These are phyloP conservation scores for Cylindrotheca closterium DNA, from an alignment of 108 stramenopile genomes.

Conservation along the genomic window DNA sequence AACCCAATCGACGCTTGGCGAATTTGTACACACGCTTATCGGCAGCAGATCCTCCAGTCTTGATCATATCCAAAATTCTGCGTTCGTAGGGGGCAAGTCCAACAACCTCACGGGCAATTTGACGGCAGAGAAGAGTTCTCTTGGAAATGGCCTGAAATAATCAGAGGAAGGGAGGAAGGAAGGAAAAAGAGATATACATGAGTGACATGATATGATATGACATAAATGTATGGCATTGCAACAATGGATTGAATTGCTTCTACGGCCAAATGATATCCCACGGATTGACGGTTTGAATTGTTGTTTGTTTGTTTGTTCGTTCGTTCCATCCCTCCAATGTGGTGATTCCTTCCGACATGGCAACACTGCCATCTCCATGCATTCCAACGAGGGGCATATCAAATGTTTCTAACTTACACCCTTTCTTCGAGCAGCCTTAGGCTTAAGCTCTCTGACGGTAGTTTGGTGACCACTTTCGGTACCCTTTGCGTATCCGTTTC, in stretches of 20 bases:
- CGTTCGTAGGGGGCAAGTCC: constrained; percentile 99
- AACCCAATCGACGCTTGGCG: constrained; percentile 98
- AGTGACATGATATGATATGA: background rate
- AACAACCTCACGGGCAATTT: constrained; percentile 96
- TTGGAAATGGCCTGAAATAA: constrained; percentile 62
- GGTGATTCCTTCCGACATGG: too few species aligned
- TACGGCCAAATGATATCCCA: too few species aligned
- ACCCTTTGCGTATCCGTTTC: constrained; percentile 84
- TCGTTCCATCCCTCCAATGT: too few species aligned
- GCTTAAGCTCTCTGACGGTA: constrained; percentile 50
- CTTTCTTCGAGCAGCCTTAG: constrained; percentile 69
- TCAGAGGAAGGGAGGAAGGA: background rate
- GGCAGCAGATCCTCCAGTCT: constrained; percentile 94
- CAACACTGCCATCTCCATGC: too few species aligned
- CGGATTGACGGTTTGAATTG: too few species aligned
- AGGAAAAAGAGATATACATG: background rate
- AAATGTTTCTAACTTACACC: constrained; percentile 60
- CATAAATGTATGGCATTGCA: background rate
- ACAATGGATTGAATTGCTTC: too few species aligned
- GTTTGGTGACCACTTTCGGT: constrained; percentile 77
- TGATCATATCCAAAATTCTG: constrained; percentile 99
- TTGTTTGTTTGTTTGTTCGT: too few species aligned
- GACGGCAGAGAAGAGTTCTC: constrained; percentile 80
- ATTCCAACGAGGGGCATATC: too few species aligned
- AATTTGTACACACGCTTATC: constrained; percentile 99